Evolutionary conservation across 192 early-diverging fungal genomes (phyloP).

Genomic region (Coemansia nantahalensis): DNA sequence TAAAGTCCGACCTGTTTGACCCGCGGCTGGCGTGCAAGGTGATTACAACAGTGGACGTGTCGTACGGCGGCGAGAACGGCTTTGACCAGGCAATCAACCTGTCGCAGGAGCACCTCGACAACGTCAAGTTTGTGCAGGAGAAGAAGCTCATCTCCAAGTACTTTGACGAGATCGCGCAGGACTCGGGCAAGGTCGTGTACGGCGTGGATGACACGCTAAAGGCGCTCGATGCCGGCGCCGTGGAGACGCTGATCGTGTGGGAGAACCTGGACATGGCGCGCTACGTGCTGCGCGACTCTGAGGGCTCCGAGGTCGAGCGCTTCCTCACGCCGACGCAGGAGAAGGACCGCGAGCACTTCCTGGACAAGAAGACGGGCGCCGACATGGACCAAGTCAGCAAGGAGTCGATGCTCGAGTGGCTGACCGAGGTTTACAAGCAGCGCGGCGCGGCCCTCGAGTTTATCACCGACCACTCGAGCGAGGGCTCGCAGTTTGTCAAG

Average conservation of each 20-base stretch:
- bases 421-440: slow-evolving; percentile 96
- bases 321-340: slow-evolving; percentile 87
- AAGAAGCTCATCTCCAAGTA: slow-evolving; percentile 94
- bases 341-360: slow-evolving; percentile 69
- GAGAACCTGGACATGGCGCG: slow-evolving; percentile 88
- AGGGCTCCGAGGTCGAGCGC: slow-evolving; percentile 64
- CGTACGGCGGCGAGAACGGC: slow-evolving; percentile 99
- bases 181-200: slow-evolving; percentile 95
- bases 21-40: slow-evolving; percentile 85
- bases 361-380: slow-evolving; percentile 60
- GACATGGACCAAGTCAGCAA: slow-evolving; percentile 84
- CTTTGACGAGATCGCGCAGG: slow-evolving; percentile 96
- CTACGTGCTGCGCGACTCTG: slow-evolving; percentile 72
- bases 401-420: slow-evolving; percentile 91
- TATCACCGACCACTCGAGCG: slow-evolving; percentile 92
- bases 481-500: slow-evolving; percentile 96
- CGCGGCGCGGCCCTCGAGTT: slow-evolving; percentile 93
- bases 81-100: slow-evolving; percentile 98
- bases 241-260: slow-evolving; percentile 98
- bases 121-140: slow-evolving; percentile 99
- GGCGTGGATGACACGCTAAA: slow-evolving; percentile 96
- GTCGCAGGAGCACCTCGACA: slow-evolving; percentile 83
- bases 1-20: slow-evolving; percentile 95
- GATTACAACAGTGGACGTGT: slow-evolving; percentile 94
- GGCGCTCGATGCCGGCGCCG: slow-evolving; percentile 95